These are phyloP conservation scores for Pseudogymnoascus sp. DNA, from an alignment of 2,329 filamentous ascomycete species.

Conservation along the genomic window DNA sequence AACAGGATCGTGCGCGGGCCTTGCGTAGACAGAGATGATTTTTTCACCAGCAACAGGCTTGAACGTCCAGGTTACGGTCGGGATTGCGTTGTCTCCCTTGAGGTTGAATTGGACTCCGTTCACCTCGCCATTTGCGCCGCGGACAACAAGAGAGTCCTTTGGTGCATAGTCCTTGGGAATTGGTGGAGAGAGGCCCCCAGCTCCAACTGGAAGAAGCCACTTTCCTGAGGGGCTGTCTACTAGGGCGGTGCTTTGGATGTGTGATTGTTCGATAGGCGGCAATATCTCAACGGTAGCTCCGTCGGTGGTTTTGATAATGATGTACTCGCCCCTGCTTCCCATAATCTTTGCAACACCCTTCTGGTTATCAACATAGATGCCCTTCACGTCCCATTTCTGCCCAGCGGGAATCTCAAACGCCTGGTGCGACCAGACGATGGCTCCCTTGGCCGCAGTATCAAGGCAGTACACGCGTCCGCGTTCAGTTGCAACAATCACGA, in stretches of 20 bases:
- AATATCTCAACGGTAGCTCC: constrained; percentile 42
- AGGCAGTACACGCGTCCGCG: constrained; percentile 74
- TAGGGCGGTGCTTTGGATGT: constrained; percentile 40
- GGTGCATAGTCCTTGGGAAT: constrained; percentile 39
- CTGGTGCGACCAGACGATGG: constrained; percentile 66
- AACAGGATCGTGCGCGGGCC: constrained; percentile 71
- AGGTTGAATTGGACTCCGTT: constrained; percentile 46
- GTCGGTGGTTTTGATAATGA: constrained; percentile 45
- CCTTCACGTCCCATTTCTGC: constrained; percentile 57
- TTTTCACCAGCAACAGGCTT: constrained; percentile 55
- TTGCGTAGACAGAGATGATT: constrained; percentile 58
- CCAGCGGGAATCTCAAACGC: constrained; percentile 48
- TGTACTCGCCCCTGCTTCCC: constrained; percentile 48
- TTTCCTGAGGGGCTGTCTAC: constrained; percentile 45
- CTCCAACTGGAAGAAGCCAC: constrained; percentile 46
- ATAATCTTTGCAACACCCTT: constrained; percentile 34
- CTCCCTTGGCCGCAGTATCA: constrained; percentile 65
- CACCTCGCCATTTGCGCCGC: constrained; percentile 39
- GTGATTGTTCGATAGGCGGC: constrained; percentile 31
- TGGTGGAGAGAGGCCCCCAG: constrained; percentile 40
- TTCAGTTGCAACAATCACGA: constrained; percentile 70
- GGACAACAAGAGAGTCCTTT: constrained; percentile 47
- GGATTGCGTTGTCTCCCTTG: constrained; percentile 33
- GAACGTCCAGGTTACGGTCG: constrained; percentile 64
- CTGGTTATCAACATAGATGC: constrained; percentile 53